Base-by-base conservation (phyloP, 169 alveolate genomes). In the Perkinsus olseni region DNA sequence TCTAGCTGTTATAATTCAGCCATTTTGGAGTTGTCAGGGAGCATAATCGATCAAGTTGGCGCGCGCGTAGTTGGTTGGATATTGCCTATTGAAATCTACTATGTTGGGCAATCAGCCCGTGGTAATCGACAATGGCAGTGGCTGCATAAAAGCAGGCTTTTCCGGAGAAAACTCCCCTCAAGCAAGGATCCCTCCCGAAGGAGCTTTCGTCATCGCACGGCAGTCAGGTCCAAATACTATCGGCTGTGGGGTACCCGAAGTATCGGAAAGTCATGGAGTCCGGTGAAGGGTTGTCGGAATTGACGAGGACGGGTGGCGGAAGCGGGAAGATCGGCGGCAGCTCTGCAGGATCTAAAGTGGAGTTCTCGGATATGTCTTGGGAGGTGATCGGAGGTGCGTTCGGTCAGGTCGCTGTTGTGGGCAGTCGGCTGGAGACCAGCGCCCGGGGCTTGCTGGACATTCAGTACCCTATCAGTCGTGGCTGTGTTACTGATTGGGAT, bases 401-500 rank as follows among this genome's bases (percentile, higher is more conserved):
- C n/a, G n/a, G n/a, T n/a, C n/a, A n/a, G n/a, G 93, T 74, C 91
- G 92, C 90, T 13, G 82, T 62, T 0, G 82, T 62, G 31, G 82
- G 82, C 13, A 62, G 82, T 62, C 82, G 82, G 17, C 34, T 62
- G 36, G 82, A 62, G 82, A 62, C 82, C 82, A 62, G 82, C 31
- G 13, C 82, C 82, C 82, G 96, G 92, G 98, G 97, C 0, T 93
- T 96, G 31, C 91, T 95, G 45, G 95, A 94, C 21, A 93, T 96
- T 24, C 74, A 74, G 13, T 96, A 96, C 91, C 98, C 98, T 24
- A 96, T 97, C 62, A 93, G 92, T 91, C 96, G 94, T 91, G 97
- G 97, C 37, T 95, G 94, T 91, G 94, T 97, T 45, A 94, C 93
- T 3, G 96, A 97, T 62, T 97, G 98, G 98, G 96, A 96, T 38